phyloP scores from a whole-genome alignment of 2,329 filamentous ascomycete genomes.

The Penicillium occitanis region DNA sequence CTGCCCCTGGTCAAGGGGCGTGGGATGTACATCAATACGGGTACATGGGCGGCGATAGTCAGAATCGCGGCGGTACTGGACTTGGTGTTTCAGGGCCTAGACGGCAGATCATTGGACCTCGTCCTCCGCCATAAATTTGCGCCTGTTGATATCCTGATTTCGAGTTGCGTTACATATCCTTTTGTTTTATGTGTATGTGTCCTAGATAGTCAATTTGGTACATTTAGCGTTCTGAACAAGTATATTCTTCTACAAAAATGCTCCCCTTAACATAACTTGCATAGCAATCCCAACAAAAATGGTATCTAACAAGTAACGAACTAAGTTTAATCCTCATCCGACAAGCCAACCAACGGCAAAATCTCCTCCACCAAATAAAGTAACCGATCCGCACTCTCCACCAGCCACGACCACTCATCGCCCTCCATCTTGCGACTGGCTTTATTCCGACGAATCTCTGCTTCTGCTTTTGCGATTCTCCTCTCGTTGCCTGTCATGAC shows the following conservation, averaged over 20 bases:
- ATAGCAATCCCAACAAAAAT: not conserved
- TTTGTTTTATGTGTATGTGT: constrained; percentile 7
- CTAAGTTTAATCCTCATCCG: not conserved
- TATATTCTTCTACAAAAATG: not conserved
- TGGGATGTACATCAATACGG: constrained; percentile 68
- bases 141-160: not conserved
- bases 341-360: constrained; percentile 22
- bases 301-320: not conserved
- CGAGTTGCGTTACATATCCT: not conserved
- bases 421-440: constrained; percentile 36
- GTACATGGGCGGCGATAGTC: constrained; percentile 61
- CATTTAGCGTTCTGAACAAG: not conserved
- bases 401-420: constrained; percentile 39
- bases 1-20: constrained; percentile 49
- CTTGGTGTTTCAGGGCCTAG: constrained; percentile 56
- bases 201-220: constrained; percentile 9
- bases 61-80: constrained; percentile 55
- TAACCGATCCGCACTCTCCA: constrained; percentile 45
- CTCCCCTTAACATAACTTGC: not conserved
- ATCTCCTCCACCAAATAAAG: constrained; percentile 38
- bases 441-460: constrained; percentile 48
- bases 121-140: constrained; percentile 46
- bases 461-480: constrained; percentile 49
- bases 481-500: constrained; percentile 55
- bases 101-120: constrained; percentile 63